These are phyloP conservation scores for Xylariomycetidae sp. DNA, from an alignment of 2,329 filamentous ascomycete genomes.

Conservation along the genomic window DNA sequence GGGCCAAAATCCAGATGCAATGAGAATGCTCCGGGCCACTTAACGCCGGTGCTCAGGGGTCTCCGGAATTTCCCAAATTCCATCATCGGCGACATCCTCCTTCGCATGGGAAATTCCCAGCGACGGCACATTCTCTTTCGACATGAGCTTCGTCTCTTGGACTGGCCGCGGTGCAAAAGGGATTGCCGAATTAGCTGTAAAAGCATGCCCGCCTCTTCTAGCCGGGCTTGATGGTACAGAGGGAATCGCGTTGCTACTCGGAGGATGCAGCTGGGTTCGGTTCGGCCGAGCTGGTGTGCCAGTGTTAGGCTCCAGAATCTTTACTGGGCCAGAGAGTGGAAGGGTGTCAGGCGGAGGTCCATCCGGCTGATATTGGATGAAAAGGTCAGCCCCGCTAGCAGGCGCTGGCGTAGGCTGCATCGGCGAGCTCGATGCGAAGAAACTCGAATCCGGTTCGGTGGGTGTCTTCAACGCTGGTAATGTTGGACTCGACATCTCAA, in stretches of 20 bases:
- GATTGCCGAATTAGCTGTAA: conserved; percentile 21
- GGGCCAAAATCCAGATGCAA: no score
- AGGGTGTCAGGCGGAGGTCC: conserved; percentile 39
- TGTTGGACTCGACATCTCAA: conserved; percentile 4
- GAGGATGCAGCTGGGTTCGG: conserved; percentile 1
- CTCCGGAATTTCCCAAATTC: no score
- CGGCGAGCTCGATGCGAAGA: conserved; percentile 27
- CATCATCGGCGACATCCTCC: no score
- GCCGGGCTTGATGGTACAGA: conserved; percentile 16
- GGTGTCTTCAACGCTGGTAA: conserved; percentile 15
- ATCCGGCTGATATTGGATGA: conserved; percentile 53
- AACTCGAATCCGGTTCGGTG: conserved; percentile 10
- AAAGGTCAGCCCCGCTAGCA: conserved; percentile 32
- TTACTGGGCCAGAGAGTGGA: conserved; percentile 20
- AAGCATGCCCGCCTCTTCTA: conserved; percentile 17
- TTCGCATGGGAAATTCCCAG: no score
- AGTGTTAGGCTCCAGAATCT: conserved; percentile 21
- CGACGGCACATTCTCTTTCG: conserved; percentile 10
- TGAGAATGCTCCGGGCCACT: no score
- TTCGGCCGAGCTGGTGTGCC: conserved; percentile 9
- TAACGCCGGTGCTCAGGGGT: no score
- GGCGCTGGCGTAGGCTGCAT: conserved; percentile 10
- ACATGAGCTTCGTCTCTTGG: conserved; percentile 7
- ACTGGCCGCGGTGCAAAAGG: conserved; percentile 17
- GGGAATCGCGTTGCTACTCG: conserved; percentile 1